phyloP scores from a whole-genome alignment of 768 basidiomycete species.

The Cyclocybe aegerita region DNA sequence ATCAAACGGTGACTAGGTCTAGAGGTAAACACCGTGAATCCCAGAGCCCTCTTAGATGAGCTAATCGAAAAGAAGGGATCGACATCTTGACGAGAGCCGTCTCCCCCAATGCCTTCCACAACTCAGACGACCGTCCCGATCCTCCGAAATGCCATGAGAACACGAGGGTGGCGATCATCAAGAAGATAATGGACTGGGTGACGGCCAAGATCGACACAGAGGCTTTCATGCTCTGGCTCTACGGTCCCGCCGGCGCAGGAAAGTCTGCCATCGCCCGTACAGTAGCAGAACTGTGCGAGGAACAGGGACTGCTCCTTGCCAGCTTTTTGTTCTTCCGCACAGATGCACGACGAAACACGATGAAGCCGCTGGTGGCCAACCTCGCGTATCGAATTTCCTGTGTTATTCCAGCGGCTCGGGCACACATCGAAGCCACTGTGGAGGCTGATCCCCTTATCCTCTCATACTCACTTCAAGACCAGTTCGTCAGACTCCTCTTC shows the following conservation, averaged over 20 bases:
- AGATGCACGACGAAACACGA: background rate
- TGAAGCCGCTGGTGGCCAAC: background rate
- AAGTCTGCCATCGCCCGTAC: constrained; percentile 9
- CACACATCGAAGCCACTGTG: background rate
- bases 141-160: constrained; percentile 9
- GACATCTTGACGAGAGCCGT: background rate
- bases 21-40: too few relatives aligned
- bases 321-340: constrained; percentile 8
- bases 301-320: background rate
- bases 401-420: background rate
- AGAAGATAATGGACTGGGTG: constrained; percentile 3
- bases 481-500: background rate
- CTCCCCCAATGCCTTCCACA: constrained; percentile 1
- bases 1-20: too few relatives aligned
- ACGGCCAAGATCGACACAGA: background rate
- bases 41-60: too few relatives aligned
- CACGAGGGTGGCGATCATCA: background rate
- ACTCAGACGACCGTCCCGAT: constrained; percentile 7
- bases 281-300: constrained; percentile 3
- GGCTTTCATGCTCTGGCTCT: constrained; percentile 5
- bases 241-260: constrained; percentile 7
- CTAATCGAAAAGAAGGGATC: too few relatives aligned
- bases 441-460: constrained; percentile 4
- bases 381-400: constrained; percentile 3
- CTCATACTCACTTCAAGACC: background rate